Evolutionary conservation across 2,329 filamentous ascomycete genomes (phyloP).

Genomic region (Monosporascus sp.): DNA sequence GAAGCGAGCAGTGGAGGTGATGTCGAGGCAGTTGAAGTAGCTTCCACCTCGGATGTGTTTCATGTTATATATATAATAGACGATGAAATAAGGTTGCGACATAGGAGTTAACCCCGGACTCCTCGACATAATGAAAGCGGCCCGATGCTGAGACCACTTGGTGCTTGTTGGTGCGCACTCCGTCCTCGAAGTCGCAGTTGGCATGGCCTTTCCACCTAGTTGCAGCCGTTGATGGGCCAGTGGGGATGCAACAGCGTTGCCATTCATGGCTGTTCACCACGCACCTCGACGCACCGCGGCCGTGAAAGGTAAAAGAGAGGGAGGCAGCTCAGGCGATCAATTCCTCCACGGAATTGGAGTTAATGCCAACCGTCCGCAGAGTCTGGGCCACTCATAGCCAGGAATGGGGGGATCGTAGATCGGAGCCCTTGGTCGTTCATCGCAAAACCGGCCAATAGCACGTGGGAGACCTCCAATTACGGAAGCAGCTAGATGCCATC

Average conservation of each 20-base stretch:
- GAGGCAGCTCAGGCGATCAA: neutral
- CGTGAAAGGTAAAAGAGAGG: neutral
- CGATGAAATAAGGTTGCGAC: conserved; percentile 7
- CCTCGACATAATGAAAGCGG: conserved; percentile 13
- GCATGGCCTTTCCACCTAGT: conserved; percentile 6
- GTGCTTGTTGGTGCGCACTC: conserved; percentile 18
- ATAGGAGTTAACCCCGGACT: conserved; percentile 1
- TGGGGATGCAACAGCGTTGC: neutral
- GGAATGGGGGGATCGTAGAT: neutral
- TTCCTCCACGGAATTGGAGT: neutral
- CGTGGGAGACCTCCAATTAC: neutral
- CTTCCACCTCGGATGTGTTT: conserved; percentile 5
- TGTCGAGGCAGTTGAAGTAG: conserved; percentile 7
- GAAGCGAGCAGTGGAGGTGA: conserved; percentile 11
- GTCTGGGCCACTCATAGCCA: neutral
- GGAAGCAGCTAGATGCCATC: neutral
- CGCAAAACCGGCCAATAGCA: neutral
- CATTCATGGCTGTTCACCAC: neutral
- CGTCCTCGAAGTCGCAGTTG: conserved; percentile 13
- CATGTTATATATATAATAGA: conserved; percentile 19
- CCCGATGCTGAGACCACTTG: conserved; percentile 18
- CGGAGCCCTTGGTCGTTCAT: neutral
- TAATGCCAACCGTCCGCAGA: neutral
- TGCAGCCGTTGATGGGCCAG: conserved; percentile 10
- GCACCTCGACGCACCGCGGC: neutral